Evolutionary conservation across 2,329 filamentous ascomycete genomes (phyloP).

Genomic region (Fusarium torulosum): DNA sequence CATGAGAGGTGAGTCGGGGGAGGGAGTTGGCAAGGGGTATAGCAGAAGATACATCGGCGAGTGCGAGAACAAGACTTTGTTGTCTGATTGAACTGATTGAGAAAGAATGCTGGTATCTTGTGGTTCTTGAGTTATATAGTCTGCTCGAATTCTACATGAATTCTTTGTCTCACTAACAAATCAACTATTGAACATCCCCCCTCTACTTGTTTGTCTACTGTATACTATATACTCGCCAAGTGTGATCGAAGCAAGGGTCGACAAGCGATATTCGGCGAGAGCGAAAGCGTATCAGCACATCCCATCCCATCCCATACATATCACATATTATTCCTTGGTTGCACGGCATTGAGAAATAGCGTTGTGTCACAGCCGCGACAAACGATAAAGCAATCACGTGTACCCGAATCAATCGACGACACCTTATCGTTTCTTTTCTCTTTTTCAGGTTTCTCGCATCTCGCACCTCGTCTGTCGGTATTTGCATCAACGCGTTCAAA

Average conservation of each 20-base stretch:
- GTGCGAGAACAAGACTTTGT: conserved; percentile 21
- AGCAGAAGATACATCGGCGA: conserved; percentile 32
- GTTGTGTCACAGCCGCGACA: conserved; percentile 2
- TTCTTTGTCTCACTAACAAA: conserved; percentile 8
- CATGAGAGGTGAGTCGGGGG: conserved; percentile 10
- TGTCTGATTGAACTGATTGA: conserved; percentile 1
- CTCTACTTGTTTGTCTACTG: conserved; percentile 6
- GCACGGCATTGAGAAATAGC: conserved; percentile 11
- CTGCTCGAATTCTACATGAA: neutral
- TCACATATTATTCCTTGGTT: conserved; percentile 8
- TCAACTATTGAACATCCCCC: neutral
- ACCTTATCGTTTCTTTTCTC: neutral
- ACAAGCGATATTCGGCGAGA: conserved; percentile 38
- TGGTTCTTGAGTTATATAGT: neutral
- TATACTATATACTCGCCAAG: neutral
- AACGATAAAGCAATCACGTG: conserved; percentile 27
- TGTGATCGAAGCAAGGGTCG: conserved; percentile 31
- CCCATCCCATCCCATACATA: neutral
- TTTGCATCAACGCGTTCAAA: conserved; percentile 12
- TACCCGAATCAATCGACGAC: neutral
- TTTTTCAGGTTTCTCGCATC: conserved; percentile 9
- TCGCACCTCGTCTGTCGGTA: conserved; percentile 13
- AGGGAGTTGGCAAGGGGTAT: conserved; percentile 3
- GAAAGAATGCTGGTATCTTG: conserved; percentile 15
- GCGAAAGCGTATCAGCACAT: conserved; percentile 27